These are phyloP conservation scores for Suhomyces taliae DNA, from an alignment of 1,139 yeast species.

Conservation along the genomic window DNA sequence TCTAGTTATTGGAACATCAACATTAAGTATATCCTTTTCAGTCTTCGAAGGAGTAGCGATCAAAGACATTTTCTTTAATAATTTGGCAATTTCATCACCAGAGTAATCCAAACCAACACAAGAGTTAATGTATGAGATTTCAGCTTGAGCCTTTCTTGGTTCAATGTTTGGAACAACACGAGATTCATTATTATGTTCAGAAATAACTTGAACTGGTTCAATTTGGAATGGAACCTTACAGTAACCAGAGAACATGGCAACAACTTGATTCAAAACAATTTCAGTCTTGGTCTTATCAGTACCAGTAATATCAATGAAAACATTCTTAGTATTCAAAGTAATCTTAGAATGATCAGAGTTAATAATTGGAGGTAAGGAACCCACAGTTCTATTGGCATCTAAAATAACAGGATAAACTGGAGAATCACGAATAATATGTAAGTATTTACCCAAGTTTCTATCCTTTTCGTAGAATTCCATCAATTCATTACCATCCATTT, in stretches of 20 bases:
- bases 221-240: conserved; percentile 74
- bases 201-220: conserved; percentile 85
- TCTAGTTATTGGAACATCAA: conserved; percentile 86
- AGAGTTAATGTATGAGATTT: conserved; percentile 84
- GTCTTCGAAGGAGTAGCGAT: conserved; percentile 54
- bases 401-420: conserved; percentile 90
- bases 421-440: conserved; percentile 83
- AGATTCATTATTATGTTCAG: conserved; percentile 78
- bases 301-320: conserved; percentile 93
- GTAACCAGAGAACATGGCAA: conserved; percentile 94
- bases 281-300: conserved; percentile 93
- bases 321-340: conserved; percentile 77
- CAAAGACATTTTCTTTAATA: conserved; percentile 81
- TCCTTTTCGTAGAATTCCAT: conserved; percentile 91
- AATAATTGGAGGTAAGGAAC: conserved; percentile 96
- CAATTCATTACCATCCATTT: conserved; percentile 72
- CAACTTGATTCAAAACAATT: conserved; percentile 84
- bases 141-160: conserved; percentile 72
- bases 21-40: conserved; percentile 59
- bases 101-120: conserved; percentile 79
- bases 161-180: conserved; percentile 74
- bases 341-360: conserved; percentile 92
- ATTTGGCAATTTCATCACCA: conserved; percentile 64
- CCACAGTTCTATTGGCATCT: conserved; percentile 74
- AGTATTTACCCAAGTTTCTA: conserved; percentile 83